Evolutionary conservation across 495 filamentous ascomycete species (phyloP).

Genomic region (Neurospora sp.): DNA sequence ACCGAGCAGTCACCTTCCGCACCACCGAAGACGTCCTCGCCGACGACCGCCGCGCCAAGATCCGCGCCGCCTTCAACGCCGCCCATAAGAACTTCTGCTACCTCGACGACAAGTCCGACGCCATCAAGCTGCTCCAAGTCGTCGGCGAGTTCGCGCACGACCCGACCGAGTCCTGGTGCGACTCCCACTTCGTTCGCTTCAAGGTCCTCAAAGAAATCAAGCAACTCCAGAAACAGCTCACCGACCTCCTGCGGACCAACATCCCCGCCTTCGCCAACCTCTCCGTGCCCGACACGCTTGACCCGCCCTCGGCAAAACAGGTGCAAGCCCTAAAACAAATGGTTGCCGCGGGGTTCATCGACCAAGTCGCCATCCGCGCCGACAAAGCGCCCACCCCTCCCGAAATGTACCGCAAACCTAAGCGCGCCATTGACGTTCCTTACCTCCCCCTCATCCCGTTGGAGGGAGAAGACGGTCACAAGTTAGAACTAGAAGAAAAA

Average conservation of each 20-base stretch:
- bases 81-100: slow-evolving; percentile 70
- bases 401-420: slow-evolving; percentile 58
- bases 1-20: slow-evolving; percentile 28
- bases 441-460: slow-evolving; percentile 81
- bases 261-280: slow-evolving; percentile 54
- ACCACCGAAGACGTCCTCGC: slow-evolving; percentile 58
- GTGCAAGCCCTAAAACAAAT: slow-evolving; percentile 81
- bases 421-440: slow-evolving; percentile 75
- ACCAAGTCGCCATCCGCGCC: slow-evolving; percentile 88
- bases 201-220: slow-evolving; percentile 80
- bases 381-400: slow-evolving; percentile 70
- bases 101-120: slow-evolving; percentile 75
- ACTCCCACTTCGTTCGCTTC: slow-evolving; percentile 67
- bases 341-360: slow-evolving; percentile 84
- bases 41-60: slow-evolving; percentile 54
- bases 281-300: slow-evolving; percentile 49
- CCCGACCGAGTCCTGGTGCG: slow-evolving; percentile 59
- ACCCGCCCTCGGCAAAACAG: slow-evolving; percentile 60
- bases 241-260: slow-evolving; percentile 65
- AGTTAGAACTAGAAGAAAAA: slow-evolving; percentile 32
- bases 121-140: slow-evolving; percentile 80
- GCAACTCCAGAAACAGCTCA: slow-evolving; percentile 74
- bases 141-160: slow-evolving; percentile 74
- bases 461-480: slow-evolving; percentile 25
- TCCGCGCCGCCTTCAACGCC: slow-evolving; percentile 58